phyloP scores from a whole-genome alignment of 2,329 filamentous ascomycete genomes.

The Nemania serpens region DNA sequence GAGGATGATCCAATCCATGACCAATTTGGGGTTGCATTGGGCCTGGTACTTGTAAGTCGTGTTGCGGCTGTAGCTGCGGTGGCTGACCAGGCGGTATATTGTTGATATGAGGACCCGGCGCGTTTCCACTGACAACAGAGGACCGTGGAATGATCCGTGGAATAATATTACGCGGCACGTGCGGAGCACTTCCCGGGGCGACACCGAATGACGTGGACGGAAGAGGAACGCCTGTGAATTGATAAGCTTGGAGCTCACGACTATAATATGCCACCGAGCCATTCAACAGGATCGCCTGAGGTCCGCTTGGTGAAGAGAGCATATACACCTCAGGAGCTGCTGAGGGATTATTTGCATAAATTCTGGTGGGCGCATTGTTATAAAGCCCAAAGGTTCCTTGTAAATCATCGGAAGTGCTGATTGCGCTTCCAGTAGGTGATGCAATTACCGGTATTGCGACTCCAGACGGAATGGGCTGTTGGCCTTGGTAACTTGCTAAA shows the following conservation, averaged over 20 bases:
- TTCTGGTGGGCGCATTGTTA: conserved; percentile 35
- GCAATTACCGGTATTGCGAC: conserved; percentile 49
- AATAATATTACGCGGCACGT: conserved; percentile 24
- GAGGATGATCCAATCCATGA: conserved; percentile 38
- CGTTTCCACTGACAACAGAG: conserved; percentile 13
- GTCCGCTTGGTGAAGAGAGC: conserved; percentile 63
- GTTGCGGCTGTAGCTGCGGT: conserved; percentile 37
- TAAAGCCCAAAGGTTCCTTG: conserved; percentile 43
- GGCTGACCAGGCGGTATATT: conserved; percentile 36
- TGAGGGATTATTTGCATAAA: conserved; percentile 28
- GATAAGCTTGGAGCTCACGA: conserved; percentile 41
- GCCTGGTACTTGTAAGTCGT: conserved; percentile 34
- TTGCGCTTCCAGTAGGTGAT: conserved; percentile 51
- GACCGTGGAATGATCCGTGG: conserved; percentile 28
- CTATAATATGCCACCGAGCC: conserved; percentile 58
- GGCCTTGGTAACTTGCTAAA: conserved; percentile 40
- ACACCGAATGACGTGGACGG: conserved; percentile 20
- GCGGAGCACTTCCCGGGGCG: conserved; percentile 12
- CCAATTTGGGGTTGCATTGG: conserved; percentile 39
- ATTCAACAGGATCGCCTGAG: conserved; percentile 61
- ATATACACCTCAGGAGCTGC: conserved; percentile 61
- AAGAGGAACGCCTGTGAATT: conserved; percentile 21
- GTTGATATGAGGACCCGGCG: conserved; percentile 32
- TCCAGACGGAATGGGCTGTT: conserved; percentile 48
- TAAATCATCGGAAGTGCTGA: conserved; percentile 52